Evolutionary conservation across 2,329 filamentous ascomycete species (phyloP), one percentile per base, ranked within the genome.

Genomic region (Neophaeococcomyces aloes): DNA sequence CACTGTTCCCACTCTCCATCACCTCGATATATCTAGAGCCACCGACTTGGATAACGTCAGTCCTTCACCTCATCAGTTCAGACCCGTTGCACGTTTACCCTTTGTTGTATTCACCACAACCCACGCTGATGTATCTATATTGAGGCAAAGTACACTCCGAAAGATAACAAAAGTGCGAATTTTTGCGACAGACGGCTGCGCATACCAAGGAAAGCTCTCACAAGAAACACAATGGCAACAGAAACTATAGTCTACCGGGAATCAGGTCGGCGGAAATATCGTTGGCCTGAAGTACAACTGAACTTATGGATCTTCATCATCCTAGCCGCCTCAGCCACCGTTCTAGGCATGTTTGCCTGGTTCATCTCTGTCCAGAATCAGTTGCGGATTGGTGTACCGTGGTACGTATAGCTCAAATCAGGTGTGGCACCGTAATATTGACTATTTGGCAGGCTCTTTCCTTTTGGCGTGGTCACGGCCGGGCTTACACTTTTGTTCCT

Each of bases 261-360:
- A 47, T 48, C 50, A n/a, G n/a, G n/a, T 3, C 60, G 60, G 23
- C 62, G 65, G 15, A 62, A 70, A 54, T 80, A 79, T 64, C 73
- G 71, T 63, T 81, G 77, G 77, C 77, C 77, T 2, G 76, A 80
- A 59, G 65, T 74, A 38, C 76, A 79, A 55, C 68, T 81, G 51
- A 79, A 80, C 55, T 61, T 78, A 55, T 81, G 77, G 77, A 72
- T 76, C 42, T 71, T 80, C 53, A 65, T 79, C 52, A 77, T 80
- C 58, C 65, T 80, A 13, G 71, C 69, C 1, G 70, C 72, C 2
- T 74, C 74, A 8, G 68, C 72, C 19, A 70, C 71, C 41, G 70
- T 77, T 43, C 62, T 80, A 2, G 77, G 77, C 6, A 69, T 81
- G 33, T 78, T 75, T 55, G 70, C 74, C 14, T 70, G 71, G 60